Percentiles rank a stretch among this genome's conserved stretches.
These are phyloP conservation scores for Ceratocystis albifundus DNA, from an alignment of 2,329 filamentous ascomycete genomes.

Conservation along the genomic window DNA sequence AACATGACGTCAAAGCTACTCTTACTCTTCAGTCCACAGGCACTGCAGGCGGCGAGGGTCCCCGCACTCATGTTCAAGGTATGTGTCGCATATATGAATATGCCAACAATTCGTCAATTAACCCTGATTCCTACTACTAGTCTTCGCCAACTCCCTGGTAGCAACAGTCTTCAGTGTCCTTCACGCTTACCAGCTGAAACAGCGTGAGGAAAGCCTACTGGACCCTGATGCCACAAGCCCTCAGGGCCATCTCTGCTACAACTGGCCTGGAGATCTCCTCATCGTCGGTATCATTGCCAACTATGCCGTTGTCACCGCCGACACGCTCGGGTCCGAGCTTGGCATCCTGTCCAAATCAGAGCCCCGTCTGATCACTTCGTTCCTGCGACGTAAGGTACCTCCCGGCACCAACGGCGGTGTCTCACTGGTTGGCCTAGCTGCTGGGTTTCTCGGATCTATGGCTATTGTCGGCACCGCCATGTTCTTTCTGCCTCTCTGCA, in stretches of 20 bases:
- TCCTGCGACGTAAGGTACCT: conserved; percentile 63
- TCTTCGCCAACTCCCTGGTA: conserved; percentile 76
- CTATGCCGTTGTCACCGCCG: conserved; percentile 83
- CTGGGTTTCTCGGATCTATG: conserved; percentile 62
- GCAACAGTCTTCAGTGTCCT: conserved; percentile 54
- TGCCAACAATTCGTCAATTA: not conserved
- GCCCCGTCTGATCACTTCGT: conserved; percentile 78
- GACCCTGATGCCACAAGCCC: conserved; percentile 29
- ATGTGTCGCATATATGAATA: conserved; percentile 12
- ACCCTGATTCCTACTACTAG: conserved; percentile 30
- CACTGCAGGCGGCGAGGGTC: conserved; percentile 62
- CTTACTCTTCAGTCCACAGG: conserved; percentile 70
- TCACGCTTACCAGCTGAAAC: conserved; percentile 48
- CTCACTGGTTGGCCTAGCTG: conserved; percentile 58
- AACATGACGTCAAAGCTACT: conserved; percentile 71
- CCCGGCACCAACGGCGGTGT: conserved; percentile 91
- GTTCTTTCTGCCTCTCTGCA: conserved; percentile 59
- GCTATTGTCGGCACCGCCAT: conserved; percentile 56
- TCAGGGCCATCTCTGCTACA: conserved; percentile 42
- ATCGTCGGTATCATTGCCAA: conserved; percentile 60
- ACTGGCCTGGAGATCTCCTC: conserved; percentile 51
- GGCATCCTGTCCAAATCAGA: conserved; percentile 69
- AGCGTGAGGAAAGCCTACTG: conserved; percentile 35
- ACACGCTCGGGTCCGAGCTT: conserved; percentile 91
- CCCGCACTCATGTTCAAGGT: conserved; percentile 74